Evolutionary conservation across 139 green algal genomes (phyloP).

Genomic region (Yamagishiella unicocca): DNA sequence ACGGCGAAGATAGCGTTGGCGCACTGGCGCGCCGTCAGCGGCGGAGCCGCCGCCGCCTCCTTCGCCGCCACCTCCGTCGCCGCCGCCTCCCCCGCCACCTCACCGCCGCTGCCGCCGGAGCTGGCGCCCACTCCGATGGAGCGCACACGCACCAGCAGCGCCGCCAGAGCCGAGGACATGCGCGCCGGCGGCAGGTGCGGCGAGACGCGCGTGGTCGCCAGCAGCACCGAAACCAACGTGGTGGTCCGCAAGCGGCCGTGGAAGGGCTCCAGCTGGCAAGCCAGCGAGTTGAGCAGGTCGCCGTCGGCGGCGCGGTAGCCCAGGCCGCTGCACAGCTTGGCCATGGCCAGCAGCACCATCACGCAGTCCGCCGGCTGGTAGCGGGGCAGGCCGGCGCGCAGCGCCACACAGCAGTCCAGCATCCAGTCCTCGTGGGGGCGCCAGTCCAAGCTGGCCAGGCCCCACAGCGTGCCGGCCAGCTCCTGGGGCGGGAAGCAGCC

Average conservation of each 20-base stretch:
- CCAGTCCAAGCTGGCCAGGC: not conserved
- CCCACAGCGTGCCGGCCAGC: slow-evolving; percentile 1
- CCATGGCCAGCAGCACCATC: not conserved
- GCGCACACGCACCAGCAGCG: slow-evolving; percentile 14
- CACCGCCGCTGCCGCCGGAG: not conserved
- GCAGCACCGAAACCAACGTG: not conserved
- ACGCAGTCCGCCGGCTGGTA: slow-evolving; percentile 2
- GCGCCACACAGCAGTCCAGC: not conserved
- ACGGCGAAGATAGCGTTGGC: slow-evolving; percentile 38
- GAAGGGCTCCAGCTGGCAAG: not conserved
- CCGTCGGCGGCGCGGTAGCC: not conserved
- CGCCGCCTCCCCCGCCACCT: not conserved
- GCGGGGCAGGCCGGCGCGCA: not conserved
- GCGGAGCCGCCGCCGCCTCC: not conserved
- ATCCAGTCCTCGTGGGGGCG: slow-evolving; percentile 25
- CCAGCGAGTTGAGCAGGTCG: slow-evolving; percentile 5
- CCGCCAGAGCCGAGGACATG: not conserved
- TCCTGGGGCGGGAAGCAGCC: not conserved
- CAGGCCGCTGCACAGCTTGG: not conserved
- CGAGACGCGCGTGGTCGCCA: not conserved
- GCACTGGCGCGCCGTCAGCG: slow-evolving; percentile 16
- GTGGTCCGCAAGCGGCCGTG: not conserved
- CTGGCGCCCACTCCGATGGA: not conserved
- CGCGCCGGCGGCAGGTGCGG: not conserved
- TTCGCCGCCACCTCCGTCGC: not conserved